Evolutionary conservation across 495 filamentous ascomycete species (phyloP), one percentile per base, ranked within the genome.

Genomic region (Venustampulla echinocandica): DNA sequence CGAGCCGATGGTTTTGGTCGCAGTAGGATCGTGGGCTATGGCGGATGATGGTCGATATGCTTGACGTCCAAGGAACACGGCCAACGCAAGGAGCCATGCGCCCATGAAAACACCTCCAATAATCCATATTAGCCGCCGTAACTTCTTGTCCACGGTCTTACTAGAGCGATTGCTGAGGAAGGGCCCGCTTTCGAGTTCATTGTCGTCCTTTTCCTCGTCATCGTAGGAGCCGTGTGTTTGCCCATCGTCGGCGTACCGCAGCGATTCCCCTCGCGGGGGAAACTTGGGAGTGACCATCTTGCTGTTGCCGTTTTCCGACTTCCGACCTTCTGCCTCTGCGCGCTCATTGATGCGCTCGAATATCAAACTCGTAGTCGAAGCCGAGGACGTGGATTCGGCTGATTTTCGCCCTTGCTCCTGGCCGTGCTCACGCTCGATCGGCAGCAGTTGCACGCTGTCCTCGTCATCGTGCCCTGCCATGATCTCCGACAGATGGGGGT

Each of bases 71-170:
- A 96, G 52, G 64, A 90, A 94, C 34, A 85, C 65, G 30, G 82
- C 69, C 30, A 96, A 71, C 0, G 86, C 87, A 40, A 89, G 61
- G 10, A 85, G 55, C 92, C 92, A 98, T 42, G 81, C 81, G 6
- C 81, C 82, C 17, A 87, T 59, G 58, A 85, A 79, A 20, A 90
- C 57, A 11, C 68, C 65, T 5, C 76, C 76, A 17, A 90, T 53
- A 23, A 85, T 66, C 66, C 86, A 86, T 30, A 96, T 61, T 22
- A 81, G 61, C 42, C 78, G 71, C 52, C 81, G 76, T 40, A 79
- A 68, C 30, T 75, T 75, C 46, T 74, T 77, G 55, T 84, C 80
- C 51, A 76, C 73, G 0, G 66, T 65, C 51, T 70, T 52, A 10
- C 20, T 39, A 63, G 15, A 56, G 55, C 47, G 23, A 23, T 49